phyloP scores from a whole-genome alignment of 371 early-diverging fungal species.

The Rhizopus stolonifer region DNA sequence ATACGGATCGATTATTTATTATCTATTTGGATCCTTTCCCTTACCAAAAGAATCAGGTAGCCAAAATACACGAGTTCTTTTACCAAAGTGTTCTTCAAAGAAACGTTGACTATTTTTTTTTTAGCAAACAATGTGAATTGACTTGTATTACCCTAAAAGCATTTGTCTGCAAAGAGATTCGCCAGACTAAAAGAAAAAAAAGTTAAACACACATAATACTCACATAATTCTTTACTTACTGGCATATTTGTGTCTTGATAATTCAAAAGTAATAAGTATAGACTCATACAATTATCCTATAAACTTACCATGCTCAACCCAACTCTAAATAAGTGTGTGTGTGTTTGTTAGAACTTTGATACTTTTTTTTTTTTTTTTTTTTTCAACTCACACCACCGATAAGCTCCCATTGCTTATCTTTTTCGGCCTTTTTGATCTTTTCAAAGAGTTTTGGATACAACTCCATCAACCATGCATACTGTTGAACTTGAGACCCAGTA shows the following conservation, averaged over 20 bases:
- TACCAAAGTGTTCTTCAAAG: slow-evolving; percentile 84
- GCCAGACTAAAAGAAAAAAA: slow-evolving; percentile 57
- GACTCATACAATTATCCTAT: neutral
- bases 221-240: slow-evolving; percentile 11
- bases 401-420: slow-evolving; percentile 85
- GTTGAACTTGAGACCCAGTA: slow-evolving; percentile 89
- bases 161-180: slow-evolving; percentile 93
- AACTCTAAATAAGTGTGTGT: slow-evolving; percentile 34
- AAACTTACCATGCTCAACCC: slow-evolving; percentile 52
- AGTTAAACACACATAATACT: neutral
- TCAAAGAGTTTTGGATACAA: slow-evolving; percentile 84
- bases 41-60: slow-evolving; percentile 91
- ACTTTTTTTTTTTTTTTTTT: too few species aligned
- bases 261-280: too few species aligned
- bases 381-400: slow-evolving; percentile 84
- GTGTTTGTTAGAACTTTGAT: neutral
- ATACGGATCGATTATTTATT: slow-evolving; percentile 18
- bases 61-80: slow-evolving; percentile 86
- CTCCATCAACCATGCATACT: slow-evolving; percentile 89
- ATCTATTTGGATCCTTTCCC: neutral
- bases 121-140: too few species aligned
- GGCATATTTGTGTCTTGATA: slow-evolving; percentile 94
- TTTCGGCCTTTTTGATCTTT: slow-evolving; percentile 68
- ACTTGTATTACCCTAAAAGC: slow-evolving; percentile 62
- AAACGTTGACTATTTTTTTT: slow-evolving; percentile 66